Base-by-base conservation (phyloP, 441 rosid species). In the Populus hybrid region DNA sequence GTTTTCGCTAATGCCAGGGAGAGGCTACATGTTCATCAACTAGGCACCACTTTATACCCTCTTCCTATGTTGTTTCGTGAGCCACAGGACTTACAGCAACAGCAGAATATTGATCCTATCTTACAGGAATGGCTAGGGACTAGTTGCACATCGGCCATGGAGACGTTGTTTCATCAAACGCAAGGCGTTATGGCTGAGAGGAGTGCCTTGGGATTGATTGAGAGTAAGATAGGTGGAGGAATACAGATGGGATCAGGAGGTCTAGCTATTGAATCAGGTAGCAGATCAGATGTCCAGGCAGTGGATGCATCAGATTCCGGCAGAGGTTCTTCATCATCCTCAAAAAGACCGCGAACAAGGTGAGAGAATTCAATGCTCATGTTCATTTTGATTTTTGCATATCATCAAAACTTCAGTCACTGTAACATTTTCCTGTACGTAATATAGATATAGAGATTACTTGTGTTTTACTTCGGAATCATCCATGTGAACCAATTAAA, bases 281-380 rank as follows among this genome's bases (percentile, higher is more conserved):
- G 65, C 35, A 36, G 78, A 19, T 80, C 76, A 67, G 85, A 63
- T 38, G 67, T 67, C 42, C 84, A 53, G 82, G 64, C 73, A 10
- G 2, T 67, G 77, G 88, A 83, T 53, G 82, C 68, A 6, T 78
- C 82, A 18, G 85, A 79, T 50, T 81, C 87, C 32, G 83, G 83
- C 30, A 78, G 79, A 66, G 73, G 69, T 65, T 69, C 81, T 42
- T 32, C 83, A 30, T 79, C 88, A 9, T 79, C 87, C 18, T 70
- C 81, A 24, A 86, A 75, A 30, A 85, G 91, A 74, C 78, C 79
- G 6, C 80, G 88, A 73, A 82, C 79, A 82, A 88, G 91, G 93
- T 89, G 79, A 67, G 53, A 65, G 21, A 57, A 19, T 71, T 68
- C n/a, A 35, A 46, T 53, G 38, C 23, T 9, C 9, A 0, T 7